Base-by-base conservation (phyloP, 768 basidiomycete species). In the Suillus discolor region DNA sequence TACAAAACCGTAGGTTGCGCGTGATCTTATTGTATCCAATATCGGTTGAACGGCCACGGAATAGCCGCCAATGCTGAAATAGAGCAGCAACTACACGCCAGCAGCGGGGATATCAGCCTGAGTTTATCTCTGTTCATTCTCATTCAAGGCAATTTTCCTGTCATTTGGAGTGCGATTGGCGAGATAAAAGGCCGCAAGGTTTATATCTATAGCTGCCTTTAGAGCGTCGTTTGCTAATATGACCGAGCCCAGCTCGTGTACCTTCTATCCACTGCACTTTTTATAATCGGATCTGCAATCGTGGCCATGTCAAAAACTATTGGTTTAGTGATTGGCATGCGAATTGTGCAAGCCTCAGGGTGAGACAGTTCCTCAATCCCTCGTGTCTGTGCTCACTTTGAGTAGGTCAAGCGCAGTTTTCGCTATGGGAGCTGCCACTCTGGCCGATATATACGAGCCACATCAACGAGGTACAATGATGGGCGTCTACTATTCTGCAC, bases 111-210 rank as follows among this genome's bases (percentile, higher is more conserved):
- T 51, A 87, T 94, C 64, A 89, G 90, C 64, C 80, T 86, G 73
- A 89, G 85, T 68, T 75, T 93, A 36, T 89, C 91, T 0, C 64
- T 91, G 23, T 93, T 91, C 76, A 87, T 92, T 65, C 78, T 89
- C 3, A 67, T 89, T 6, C 93, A 93, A 77, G 93, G 93, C 3
- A 69, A 79, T 23, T 78, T 86, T 62, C 93, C 93, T 0, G 65
- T 91, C 38, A 55, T 89, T 2, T 93, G 92, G 91, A 84, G 82
- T 49, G 83, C 88, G 0, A 76, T 93, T 34, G 89, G 89, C 67
- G 93, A 94, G 74, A 84, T 94, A n/a, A 87, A 87, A 70, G 93
- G 93, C 2, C 80, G 92, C 61, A 93, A 87, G 81, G 88, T 87
- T 68, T 42, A 65, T 23, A 9, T 61, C 62, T 25, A 28, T 57